These are phyloP conservation scores for Penicillium simplicissimum DNA, from an alignment of 495 filamentous ascomycete species.

Conservation along the genomic window DNA sequence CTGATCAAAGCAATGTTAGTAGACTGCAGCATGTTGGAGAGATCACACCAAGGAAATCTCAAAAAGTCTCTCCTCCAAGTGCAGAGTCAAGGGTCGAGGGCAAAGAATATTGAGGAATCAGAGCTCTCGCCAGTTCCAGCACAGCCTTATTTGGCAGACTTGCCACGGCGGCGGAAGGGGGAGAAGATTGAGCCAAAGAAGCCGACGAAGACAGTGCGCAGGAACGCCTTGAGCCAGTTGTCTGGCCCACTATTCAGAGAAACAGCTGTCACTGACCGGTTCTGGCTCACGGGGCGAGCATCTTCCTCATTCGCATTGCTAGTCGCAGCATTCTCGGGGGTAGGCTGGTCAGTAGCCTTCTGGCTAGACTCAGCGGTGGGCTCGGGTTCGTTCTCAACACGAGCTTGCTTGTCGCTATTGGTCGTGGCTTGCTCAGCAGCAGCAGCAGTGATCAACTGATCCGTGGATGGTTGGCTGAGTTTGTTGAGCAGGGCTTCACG, in stretches of 20 bases:
- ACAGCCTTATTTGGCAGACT: slow-evolving; percentile 33
- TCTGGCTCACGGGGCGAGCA: slow-evolving; percentile 43
- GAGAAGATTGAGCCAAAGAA: slow-evolving; percentile 46
- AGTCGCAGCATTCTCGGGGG: slow-evolving; percentile 11
- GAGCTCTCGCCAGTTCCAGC: slow-evolving; percentile 9
- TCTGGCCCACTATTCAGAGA: slow-evolving; percentile 44
- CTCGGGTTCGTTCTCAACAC: slow-evolving; percentile 18
- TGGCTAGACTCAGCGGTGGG: slow-evolving; percentile 20
- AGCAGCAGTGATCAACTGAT: slow-evolving; percentile 25
- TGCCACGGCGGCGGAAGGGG: slow-evolving; percentile 43
- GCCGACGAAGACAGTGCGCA: slow-evolving; percentile 44
- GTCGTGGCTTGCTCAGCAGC: slow-evolving; percentile 16
- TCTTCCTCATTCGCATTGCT: slow-evolving; percentile 36
- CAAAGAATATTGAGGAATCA: slow-evolving; percentile 6
- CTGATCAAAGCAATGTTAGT: slow-evolving; percentile 38
- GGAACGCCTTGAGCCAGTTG: slow-evolving; percentile 48
- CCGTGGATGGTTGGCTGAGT: slow-evolving; percentile 36
- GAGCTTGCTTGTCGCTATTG: slow-evolving; percentile 17
- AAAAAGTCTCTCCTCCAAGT: slow-evolving; percentile 1
- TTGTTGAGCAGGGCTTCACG: slow-evolving; percentile 40
- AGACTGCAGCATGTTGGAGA: slow-evolving; percentile 15
- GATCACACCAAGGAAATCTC: neutral
- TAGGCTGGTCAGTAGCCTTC: slow-evolving; percentile 10
- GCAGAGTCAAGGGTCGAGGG: slow-evolving; percentile 18
- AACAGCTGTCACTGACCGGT: slow-evolving; percentile 48